A percentile compares a stretch with the other conserved stretches of the same genome.
These are phyloP conservation scores for Hypoxylon crocopeplum DNA, from an alignment of 495 filamentous ascomycete species.

Conservation along the genomic window DNA sequence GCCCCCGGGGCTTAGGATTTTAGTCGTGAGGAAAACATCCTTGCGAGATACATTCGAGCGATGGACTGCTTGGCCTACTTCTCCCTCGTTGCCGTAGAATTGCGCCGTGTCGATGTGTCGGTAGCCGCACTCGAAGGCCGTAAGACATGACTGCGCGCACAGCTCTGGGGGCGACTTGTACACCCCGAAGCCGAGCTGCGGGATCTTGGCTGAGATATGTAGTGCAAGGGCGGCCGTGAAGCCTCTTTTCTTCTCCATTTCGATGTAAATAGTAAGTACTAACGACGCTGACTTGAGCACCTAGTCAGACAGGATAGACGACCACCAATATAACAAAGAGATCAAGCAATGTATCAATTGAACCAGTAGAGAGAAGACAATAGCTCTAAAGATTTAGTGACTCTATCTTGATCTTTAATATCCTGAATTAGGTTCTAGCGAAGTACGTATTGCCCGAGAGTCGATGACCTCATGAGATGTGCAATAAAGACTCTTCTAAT, in stretches of 20 bases:
- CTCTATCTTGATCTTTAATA: too few species aligned
- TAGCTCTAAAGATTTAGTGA: too few species aligned
- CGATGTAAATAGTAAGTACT: too few species aligned
- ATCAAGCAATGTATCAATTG: too few species aligned
- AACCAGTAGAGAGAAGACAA: too few species aligned
- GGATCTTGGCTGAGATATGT: slow-evolving; percentile 63
- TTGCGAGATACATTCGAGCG: slow-evolving; percentile 59
- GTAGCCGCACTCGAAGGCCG: slow-evolving; percentile 69
- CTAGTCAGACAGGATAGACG: too few species aligned
- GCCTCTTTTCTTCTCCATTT: not conserved
- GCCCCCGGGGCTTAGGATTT: slow-evolving; percentile 65
- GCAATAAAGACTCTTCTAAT: too few species aligned
- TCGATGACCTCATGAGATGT: too few species aligned
- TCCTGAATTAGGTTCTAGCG: too few species aligned
- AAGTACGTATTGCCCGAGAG: too few species aligned
- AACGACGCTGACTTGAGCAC: too few species aligned
- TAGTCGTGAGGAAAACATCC: slow-evolving; percentile 71
- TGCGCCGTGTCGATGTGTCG: slow-evolving; percentile 78
- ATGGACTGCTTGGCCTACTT: slow-evolving; percentile 69
- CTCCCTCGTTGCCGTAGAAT: slow-evolving; percentile 70
- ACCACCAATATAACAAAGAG: too few species aligned
- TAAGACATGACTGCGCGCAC: slow-evolving; percentile 59
- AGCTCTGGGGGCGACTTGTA: slow-evolving; percentile 61
- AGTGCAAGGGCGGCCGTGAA: slow-evolving; percentile 62
- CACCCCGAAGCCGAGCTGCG: slow-evolving; percentile 77